Evolutionary conservation across 257 asterid species (phyloP).

Genomic region (Anisodus tanguticus): DNA sequence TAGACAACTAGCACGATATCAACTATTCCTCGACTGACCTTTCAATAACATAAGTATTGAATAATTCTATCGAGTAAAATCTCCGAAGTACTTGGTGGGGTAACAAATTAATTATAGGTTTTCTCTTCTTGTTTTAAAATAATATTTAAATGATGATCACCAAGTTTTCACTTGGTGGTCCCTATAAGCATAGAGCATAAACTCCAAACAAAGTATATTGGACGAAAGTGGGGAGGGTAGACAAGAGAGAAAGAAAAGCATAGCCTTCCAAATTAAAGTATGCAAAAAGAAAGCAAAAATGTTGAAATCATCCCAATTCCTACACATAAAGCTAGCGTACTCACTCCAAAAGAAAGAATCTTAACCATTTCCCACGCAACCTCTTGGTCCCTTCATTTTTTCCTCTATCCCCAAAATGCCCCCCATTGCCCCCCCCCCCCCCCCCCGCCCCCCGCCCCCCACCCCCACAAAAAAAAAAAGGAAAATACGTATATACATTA

Average conservation of each 20-base stretch:
- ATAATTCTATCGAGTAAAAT: not conserved
- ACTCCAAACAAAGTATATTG: slow-evolving; percentile 31
- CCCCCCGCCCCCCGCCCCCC: not conserved
- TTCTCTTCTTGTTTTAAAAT: not conserved
- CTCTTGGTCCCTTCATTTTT: slow-evolving; percentile 39
- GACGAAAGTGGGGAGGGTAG: slow-evolving; percentile 46
- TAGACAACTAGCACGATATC: no score
- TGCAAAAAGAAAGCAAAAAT: slow-evolving; percentile 24
- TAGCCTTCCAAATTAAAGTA: slow-evolving; percentile 41
- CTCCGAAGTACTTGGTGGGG: slow-evolving; percentile 28
- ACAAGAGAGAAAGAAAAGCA: slow-evolving; percentile 53
- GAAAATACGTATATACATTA: not conserved
- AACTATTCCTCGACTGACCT: no score
- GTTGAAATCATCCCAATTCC: slow-evolving; percentile 28
- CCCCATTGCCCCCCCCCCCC: not conserved
- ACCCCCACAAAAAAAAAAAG: not conserved
- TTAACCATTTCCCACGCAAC: slow-evolving; percentile 67
- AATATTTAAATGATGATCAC: not conserved
- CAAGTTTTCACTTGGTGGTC: slow-evolving; percentile 26
- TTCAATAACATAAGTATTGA: not conserved
- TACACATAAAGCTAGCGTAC: slow-evolving; percentile 72
- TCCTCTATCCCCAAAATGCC: slow-evolving; percentile 42
- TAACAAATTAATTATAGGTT: not conserved
- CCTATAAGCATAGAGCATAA: slow-evolving; percentile 37
- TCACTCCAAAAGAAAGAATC: slow-evolving; percentile 86